Conservation (phyloP, 305 asterid species). For the Rubia balearica region DNA sequence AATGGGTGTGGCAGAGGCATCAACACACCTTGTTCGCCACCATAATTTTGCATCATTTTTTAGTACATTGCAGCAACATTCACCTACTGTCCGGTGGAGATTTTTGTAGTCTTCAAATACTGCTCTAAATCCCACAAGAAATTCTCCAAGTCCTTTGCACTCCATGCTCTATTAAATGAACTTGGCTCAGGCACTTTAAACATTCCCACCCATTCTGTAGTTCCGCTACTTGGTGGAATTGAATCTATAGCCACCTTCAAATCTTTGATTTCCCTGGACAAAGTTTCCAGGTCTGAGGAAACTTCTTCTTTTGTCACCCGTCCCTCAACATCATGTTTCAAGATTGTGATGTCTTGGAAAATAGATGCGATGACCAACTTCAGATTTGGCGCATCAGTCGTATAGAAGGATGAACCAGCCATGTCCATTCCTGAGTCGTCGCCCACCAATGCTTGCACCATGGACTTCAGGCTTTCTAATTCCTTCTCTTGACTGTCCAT, state of each 20-base stretch:
- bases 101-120: not conserved
- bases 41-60: not conserved
- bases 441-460: not conserved
- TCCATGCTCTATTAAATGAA: not conserved
- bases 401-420: no score
- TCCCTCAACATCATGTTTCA: no score
- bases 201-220: no score
- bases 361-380: not conserved
- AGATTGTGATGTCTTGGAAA: not conserved
- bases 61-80: not conserved
- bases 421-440: no score
- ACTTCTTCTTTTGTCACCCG: no score
- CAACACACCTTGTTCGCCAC: not conserved
- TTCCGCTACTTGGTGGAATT: no score
- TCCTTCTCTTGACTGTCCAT: no score
- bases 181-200: not conserved
- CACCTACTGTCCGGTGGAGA: not conserved
- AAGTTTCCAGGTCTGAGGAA: no score
- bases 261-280: no score
- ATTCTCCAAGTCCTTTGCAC: not conserved
- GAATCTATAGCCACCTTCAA: no score
- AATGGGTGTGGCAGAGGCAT: no score
- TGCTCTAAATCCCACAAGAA: not conserved
- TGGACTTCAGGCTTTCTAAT: not conserved
- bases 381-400: not conserved